A percentile compares a stretch with the other conserved stretches of the same genome.
These are phyloP conservation scores for Codiaeum variegatum DNA, from an alignment of 441 rosid species.

Conservation along the genomic window DNA sequence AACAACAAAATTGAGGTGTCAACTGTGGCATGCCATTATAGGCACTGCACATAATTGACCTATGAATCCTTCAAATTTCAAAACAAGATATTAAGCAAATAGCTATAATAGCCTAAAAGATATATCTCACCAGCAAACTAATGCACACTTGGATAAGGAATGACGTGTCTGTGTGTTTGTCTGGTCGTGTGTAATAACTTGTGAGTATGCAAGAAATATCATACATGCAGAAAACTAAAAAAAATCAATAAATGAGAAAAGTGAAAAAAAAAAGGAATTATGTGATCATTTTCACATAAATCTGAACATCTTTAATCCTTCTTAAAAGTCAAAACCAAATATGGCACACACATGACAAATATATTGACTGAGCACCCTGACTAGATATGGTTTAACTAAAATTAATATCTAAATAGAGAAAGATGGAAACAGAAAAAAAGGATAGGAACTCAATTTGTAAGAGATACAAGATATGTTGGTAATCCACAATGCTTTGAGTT, in stretches of 20 bases:
- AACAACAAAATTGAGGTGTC: constrained; percentile 32
- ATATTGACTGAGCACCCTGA: too few species aligned
- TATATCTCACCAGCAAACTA: not conserved
- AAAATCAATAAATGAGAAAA: not conserved
- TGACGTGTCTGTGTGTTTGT: not conserved
- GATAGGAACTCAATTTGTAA: not conserved
- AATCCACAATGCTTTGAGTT: not conserved
- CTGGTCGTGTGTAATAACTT: not conserved
- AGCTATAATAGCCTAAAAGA: constrained; percentile 5
- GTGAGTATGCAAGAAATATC: not conserved
- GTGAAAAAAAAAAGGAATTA: not conserved
- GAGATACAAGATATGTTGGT: not conserved
- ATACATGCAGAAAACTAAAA: not conserved
- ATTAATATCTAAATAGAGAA: not conserved
- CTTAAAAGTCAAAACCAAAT: not conserved
- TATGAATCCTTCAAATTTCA: constrained; percentile 55
- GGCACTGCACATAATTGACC: constrained; percentile 51
- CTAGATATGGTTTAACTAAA: not conserved
- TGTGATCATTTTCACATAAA: not conserved
- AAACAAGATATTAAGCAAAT: constrained; percentile 18
- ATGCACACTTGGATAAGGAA: not conserved
- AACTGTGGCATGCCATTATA: constrained; percentile 47
- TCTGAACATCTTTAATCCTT: not conserved
- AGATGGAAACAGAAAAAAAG: not conserved
- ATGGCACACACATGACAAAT: not conserved